Conservation (phyloP, 2,329 filamentous ascomycete genomes). For the Nigrospora osmanthi region DNA sequence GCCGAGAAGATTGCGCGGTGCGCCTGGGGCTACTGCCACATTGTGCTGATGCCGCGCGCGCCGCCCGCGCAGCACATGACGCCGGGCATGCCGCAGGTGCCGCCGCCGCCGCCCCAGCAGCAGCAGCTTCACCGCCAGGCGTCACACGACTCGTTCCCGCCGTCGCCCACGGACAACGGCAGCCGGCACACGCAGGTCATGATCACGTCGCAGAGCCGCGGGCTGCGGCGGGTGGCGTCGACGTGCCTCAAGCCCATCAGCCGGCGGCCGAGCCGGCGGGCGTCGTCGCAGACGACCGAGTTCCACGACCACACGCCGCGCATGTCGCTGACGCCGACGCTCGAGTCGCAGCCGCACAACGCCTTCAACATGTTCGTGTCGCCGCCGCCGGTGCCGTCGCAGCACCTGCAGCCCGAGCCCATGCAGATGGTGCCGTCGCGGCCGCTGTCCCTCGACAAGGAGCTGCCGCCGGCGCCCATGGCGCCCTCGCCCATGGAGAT, state of each 20-base stretch:
- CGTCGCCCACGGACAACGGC: background rate
- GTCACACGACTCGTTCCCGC: background rate
- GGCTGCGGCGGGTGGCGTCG: constrained; percentile 5
- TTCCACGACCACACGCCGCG: constrained; percentile 3
- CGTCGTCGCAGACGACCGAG: constrained; percentile 2
- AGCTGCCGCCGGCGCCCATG: constrained; percentile 8
- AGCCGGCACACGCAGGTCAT: constrained; percentile 3
- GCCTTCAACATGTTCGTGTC: constrained; percentile 5
- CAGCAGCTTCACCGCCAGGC: background rate
- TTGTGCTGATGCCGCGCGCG: constrained; percentile 18
- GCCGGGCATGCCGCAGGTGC: background rate
- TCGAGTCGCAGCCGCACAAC: constrained; percentile 2
- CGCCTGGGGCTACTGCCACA: constrained; percentile 34
- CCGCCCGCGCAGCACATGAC: constrained; percentile 5
- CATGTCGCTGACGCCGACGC: background rate
- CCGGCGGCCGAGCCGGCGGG: constrained; percentile 3
- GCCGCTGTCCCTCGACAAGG: constrained; percentile 8
- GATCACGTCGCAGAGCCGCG: constrained; percentile 6
- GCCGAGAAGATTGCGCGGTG: constrained; percentile 48
- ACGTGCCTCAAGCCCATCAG: constrained; percentile 6
- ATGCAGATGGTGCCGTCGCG: constrained; percentile 6
- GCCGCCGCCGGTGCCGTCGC: constrained; percentile 5
- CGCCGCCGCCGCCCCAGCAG: constrained; percentile 1
- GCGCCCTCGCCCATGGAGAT: constrained; percentile 8
- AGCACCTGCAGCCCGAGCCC: constrained; percentile 5